Evolutionary conservation across 345 rosid genomes (phyloP).

Genomic region (Hypericum perforatum): DNA sequence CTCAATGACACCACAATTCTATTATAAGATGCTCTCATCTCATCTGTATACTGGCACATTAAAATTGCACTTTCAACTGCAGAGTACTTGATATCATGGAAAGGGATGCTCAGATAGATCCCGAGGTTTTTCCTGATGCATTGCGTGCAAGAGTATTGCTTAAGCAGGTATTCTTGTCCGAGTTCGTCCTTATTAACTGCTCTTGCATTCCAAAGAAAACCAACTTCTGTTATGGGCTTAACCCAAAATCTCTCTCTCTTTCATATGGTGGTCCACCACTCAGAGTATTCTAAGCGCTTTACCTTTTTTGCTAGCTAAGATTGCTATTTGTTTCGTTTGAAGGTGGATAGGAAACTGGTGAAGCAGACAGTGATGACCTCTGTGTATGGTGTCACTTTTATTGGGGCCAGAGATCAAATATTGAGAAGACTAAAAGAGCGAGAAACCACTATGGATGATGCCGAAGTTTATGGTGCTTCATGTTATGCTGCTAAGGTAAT

Average conservation of each 20-base stretch:
- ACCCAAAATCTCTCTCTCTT: too few species aligned
- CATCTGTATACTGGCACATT: too few species aligned
- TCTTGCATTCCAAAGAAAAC: too few species aligned
- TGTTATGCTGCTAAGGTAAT: constrained; percentile 95
- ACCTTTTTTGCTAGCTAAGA: neutral
- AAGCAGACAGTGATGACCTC: constrained; percentile 99
- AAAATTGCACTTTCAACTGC: constrained; percentile 19
- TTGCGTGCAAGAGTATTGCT: constrained; percentile 49
- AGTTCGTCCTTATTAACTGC: too few species aligned
- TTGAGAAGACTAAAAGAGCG: constrained; percentile 91
- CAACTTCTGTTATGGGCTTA: too few species aligned
- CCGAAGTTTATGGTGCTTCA: constrained; percentile 51
- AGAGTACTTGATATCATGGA: constrained; percentile 77
- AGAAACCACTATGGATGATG: constrained; percentile 44
- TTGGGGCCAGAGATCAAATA: constrained; percentile 96
- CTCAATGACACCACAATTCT: too few species aligned
- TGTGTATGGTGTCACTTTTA: constrained; percentile 92
- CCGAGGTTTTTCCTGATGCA: constrained; percentile 59
- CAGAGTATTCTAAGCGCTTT: too few species aligned
- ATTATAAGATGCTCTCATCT: too few species aligned
- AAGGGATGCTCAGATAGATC: constrained; percentile 76
- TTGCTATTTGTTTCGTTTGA: neutral
- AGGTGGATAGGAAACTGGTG: constrained; percentile 98
- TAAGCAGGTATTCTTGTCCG: constrained; percentile 43
- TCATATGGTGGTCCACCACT: too few species aligned